Percentiles rank a stretch among this genome's conserved stretches.
Evolutionary conservation across 2,329 filamentous ascomycete species (phyloP).

Genomic region (Calonectria pteridis): DNA sequence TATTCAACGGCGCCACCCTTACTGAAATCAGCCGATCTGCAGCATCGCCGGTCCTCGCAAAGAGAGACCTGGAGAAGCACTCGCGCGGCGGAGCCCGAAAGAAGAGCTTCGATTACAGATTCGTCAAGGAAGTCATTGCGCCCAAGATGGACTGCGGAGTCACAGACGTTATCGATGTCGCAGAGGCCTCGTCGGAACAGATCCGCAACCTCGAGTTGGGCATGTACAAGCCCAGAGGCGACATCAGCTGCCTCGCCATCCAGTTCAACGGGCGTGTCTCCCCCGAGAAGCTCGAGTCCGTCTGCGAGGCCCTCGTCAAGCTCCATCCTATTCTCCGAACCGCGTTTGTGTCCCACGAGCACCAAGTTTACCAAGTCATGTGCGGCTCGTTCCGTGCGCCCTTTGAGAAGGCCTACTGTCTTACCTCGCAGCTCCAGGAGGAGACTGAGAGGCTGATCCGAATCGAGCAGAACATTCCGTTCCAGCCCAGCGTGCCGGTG

Average conservation of each 20-base stretch:
- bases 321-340: conserved; percentile 68
- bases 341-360: conserved; percentile 61
- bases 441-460: conserved; percentile 57
- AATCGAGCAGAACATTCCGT: conserved; percentile 54
- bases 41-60: conserved; percentile 31
- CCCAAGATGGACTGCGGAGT: conserved; percentile 58
- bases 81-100: not conserved
- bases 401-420: conserved; percentile 58
- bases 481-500: conserved; percentile 58
- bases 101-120: conserved; percentile 46
- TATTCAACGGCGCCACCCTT: conserved; percentile 57
- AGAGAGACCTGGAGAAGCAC: not conserved
- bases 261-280: conserved; percentile 60
- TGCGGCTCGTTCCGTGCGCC: conserved; percentile 57
- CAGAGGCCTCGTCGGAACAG: conserved; percentile 63
- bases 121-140: conserved; percentile 56
- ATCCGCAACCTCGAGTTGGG: conserved; percentile 62
- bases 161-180: conserved; percentile 59
- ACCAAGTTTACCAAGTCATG: conserved; percentile 62
- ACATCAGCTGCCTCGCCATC: conserved; percentile 62
- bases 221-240: conserved; percentile 57
- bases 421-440: conserved; percentile 54
- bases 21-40: conserved; percentile 59
- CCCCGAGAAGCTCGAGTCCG: conserved; percentile 58
- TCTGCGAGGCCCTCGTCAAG: conserved; percentile 57